Evolutionary conservation across 139 green algal genomes (phyloP).

Genomic region (Auxenochlorella pyrenoidosa): DNA sequence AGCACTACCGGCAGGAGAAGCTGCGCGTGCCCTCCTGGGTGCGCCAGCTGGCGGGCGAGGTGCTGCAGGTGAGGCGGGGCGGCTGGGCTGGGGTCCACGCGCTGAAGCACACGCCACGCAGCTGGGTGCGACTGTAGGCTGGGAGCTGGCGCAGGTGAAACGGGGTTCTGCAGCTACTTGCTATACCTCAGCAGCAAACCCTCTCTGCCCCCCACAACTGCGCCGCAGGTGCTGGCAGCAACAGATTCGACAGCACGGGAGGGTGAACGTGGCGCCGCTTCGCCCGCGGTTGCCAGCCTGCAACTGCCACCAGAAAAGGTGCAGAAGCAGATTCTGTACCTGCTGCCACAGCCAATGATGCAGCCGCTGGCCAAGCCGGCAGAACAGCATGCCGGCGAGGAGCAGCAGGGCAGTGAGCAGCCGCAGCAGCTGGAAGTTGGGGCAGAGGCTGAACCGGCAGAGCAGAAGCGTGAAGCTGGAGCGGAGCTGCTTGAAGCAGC

Average conservation of each 20-base stretch:
- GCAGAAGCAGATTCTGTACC: neutral
- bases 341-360: neutral
- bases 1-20: conserved; percentile 1
- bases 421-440: neutral
- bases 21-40: conserved; percentile 26
- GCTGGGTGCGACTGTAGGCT: neutral
- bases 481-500: neutral
- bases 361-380: neutral
- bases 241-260: neutral
- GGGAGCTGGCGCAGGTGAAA: too few relatives aligned
- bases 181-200: too few relatives aligned
- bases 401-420: neutral
- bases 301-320: neutral
- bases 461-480: neutral
- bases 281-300: neutral
- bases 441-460: neutral
- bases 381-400: neutral
- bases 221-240: neutral
- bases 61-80: conserved; percentile 1
- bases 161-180: too few relatives aligned
- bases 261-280: neutral
- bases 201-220: too few relatives aligned
- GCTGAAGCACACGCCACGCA: too few relatives aligned
- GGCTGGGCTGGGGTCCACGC: neutral
- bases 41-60: neutral